Conservation (phyloP, 441 rosid species). For the Aleurites moluccanus region DNA sequence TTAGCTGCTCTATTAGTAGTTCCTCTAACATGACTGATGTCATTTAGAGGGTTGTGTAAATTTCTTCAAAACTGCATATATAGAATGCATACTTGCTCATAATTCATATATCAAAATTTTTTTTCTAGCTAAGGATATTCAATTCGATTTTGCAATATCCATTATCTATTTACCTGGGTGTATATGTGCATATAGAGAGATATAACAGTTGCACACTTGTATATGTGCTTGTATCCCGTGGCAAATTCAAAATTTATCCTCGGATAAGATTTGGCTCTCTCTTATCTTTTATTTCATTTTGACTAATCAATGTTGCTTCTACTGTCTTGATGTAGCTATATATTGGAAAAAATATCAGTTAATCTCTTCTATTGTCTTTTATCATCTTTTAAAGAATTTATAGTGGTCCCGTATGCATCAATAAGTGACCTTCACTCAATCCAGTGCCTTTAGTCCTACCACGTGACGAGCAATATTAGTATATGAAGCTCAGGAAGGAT, state of each 20-base stretch:
- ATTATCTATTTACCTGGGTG: neutral
- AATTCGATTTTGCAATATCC: neutral
- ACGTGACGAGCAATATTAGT: neutral
- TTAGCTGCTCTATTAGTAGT: neutral
- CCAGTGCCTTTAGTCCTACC: constrained; percentile 1
- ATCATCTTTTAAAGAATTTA: neutral
- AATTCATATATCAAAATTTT: neutral
- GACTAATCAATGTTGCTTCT: neutral
- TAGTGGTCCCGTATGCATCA: constrained; percentile 4
- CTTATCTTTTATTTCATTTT: neutral
- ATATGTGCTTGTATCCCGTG: neutral
- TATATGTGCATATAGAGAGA: neutral
- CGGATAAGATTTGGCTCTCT: neutral
- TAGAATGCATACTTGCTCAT: neutral
- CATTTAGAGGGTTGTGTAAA: neutral
- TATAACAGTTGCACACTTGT: neutral
- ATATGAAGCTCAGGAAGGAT: neutral
- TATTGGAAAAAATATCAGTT: neutral
- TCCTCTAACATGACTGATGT: no score
- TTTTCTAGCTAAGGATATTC: neutral
- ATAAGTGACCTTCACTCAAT: neutral
- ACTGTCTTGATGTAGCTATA: constrained; percentile 2
- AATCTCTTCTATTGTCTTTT: neutral
- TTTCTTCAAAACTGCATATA: neutral
- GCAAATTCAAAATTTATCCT: neutral